Base-by-base conservation (phyloP, 2,329 filamentous ascomycete species). In the Aspergillus phoenicis region DNA sequence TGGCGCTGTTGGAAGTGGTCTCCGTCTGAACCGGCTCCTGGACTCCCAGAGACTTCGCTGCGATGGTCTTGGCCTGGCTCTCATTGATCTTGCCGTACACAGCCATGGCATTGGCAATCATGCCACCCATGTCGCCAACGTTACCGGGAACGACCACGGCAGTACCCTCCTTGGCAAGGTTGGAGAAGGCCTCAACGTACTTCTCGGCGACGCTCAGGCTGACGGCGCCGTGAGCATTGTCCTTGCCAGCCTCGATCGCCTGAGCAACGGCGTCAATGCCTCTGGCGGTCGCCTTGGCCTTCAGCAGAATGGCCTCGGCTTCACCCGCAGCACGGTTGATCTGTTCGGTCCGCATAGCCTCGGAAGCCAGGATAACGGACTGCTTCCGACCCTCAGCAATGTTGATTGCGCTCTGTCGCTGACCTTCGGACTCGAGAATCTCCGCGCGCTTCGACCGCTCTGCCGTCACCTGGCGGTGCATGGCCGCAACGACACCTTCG, bases 371-470 rank as follows among this genome's bases (percentile, higher is more conserved):
- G 69, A 99, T 99, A 22, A 97, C 94, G 68, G 89, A 93, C 83
- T 98, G 95, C 83, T 99, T 99, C 78, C 89, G 88, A 77, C 95
- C 95, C 82, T 99, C 95, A 59, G 95, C 95, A 68, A 99, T 97
- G 78, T 99, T 99, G 85, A 99, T 99, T 41, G 95, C 95, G 71
- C 89, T 94, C 81, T 99, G 95, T 64, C 95, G 85, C 80, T 99
- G 95, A 79, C 95, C 95, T 75, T 99, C 95, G 0, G 92, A 97
- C 61, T 99, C 95, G 52, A 99, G 84, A 71, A 99, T 99, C 81
- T 99, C 95, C 59, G 95, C 95, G 66, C 95, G 90, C 85, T 99
- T 99, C 72, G 91, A 96, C 45, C 95, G 90, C 82, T 99, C 95
- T 17, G 95, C 95, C 0, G 95, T 98, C 54, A 99, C 95, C 77